Evolutionary conservation across 257 asterid genomes (phyloP).

Genomic region (Rauvolfia tetraphylla): DNA sequence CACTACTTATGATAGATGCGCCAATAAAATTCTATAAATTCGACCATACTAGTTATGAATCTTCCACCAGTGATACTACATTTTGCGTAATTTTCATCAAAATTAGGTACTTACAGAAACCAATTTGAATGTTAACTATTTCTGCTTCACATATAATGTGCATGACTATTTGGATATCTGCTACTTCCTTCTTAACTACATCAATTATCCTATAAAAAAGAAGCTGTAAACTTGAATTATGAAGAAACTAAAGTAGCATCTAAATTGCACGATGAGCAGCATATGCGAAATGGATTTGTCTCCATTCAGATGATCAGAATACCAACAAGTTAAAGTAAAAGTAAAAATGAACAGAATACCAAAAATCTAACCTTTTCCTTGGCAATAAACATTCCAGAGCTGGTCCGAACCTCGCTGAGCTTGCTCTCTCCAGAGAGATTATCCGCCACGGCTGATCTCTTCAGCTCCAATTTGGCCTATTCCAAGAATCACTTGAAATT

Average conservation of each 20-base stretch:
- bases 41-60: background rate
- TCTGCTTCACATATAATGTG: background rate
- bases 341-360: background rate
- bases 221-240: background rate
- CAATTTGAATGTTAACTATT: background rate
- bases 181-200: background rate
- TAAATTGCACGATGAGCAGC: background rate
- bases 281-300: background rate
- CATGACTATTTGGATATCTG: background rate
- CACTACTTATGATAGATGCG: no score
- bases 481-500: constrained; percentile 4
- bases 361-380: constrained; percentile 66
- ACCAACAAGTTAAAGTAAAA: background rate
- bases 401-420: constrained; percentile 83
- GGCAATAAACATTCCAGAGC: constrained; percentile 90
- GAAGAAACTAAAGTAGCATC: background rate
- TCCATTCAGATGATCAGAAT: background rate
- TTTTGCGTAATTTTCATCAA: background rate
- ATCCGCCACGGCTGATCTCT: constrained; percentile 90
- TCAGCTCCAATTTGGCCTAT: constrained; percentile 87
- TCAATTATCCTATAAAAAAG: background rate
- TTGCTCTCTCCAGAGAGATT: constrained; percentile 68
- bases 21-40: background rate
- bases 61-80: background rate
- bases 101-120: background rate